Conservation (phyloP, 177 flowering plant genomes). For the Vitis hybrid region DNA sequence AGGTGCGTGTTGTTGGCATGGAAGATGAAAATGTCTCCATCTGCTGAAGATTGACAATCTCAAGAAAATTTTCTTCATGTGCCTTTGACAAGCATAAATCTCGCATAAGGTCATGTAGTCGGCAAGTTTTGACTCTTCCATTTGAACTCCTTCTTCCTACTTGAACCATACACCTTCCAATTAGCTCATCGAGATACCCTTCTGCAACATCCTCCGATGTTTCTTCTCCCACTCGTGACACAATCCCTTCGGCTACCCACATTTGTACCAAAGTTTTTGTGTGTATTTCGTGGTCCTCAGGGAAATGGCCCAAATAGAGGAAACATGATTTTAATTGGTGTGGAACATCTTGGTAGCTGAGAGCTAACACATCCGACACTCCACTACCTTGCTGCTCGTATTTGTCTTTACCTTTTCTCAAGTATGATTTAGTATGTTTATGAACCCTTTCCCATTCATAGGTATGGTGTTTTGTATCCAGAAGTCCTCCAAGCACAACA, state of each 20-base stretch:
- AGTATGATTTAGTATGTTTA: no score
- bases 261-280: neutral
- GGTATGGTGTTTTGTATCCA: no score
- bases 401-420: no score
- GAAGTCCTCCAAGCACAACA: no score
- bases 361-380: neutral
- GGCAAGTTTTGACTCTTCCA: slow-evolving; percentile 9
- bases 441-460: no score
- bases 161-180: slow-evolving; percentile 1
- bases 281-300: neutral
- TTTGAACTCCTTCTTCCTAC: neutral
- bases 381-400: neutral
- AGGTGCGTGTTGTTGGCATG: neutral
- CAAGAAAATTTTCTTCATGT: slow-evolving; percentile 4
- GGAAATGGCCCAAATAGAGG: slow-evolving; percentile 3
- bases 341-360: slow-evolving; percentile 2
- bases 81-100: slow-evolving; percentile 14
- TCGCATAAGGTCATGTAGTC: slow-evolving; percentile 19
- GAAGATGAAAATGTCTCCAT: neutral
- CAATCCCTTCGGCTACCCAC: slow-evolving; percentile 6
- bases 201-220: slow-evolving; percentile 12
- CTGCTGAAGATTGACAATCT: neutral
- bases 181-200: slow-evolving; percentile 9
- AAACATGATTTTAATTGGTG: slow-evolving; percentile 5
- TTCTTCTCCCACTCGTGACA: neutral